A percentile compares a stretch with the other conserved stretches of the same genome.
Conservation (phyloP, 2,329 filamentous ascomycete genomes). For the Botrytis elliptica region DNA sequence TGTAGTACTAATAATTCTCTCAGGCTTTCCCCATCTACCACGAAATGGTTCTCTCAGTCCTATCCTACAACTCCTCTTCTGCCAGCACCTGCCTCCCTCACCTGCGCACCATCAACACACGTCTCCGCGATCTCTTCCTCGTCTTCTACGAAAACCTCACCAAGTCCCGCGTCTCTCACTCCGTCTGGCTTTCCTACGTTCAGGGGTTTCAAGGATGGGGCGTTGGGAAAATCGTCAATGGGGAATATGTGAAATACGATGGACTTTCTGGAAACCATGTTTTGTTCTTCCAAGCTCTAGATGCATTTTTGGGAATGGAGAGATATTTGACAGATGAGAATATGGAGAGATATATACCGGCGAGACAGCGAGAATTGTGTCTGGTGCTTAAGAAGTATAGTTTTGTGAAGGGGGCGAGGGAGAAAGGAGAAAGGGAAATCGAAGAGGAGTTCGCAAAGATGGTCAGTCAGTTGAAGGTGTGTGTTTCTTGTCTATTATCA, state of each 20-base stretch:
- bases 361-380: slow-evolving; percentile 2
- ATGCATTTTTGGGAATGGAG: slow-evolving; percentile 5
- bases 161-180: background rate
- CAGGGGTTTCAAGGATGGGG: slow-evolving; percentile 20
- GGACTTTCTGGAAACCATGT: slow-evolving; percentile 18
- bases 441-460: slow-evolving; percentile 3
- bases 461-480: slow-evolving; percentile 16
- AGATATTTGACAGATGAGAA: background rate
- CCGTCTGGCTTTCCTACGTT: slow-evolving; percentile 16
- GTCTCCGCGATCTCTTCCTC: slow-evolving; percentile 6
- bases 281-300: slow-evolving; percentile 15
- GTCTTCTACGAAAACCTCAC: slow-evolving; percentile 21
- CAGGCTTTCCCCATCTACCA: slow-evolving; percentile 20
- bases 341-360: background rate
- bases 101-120: background rate
- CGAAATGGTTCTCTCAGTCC: slow-evolving; percentile 5
- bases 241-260: slow-evolving; percentile 12
- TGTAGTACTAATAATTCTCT: background rate
- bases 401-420: background rate
- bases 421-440: background rate
- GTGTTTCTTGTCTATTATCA: background rate
- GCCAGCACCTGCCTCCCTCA: background rate
- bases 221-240: background rate
- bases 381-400: background rate
- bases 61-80: background rate